These are phyloP conservation scores for Meyerozyma smithsonii DNA, from an alignment of 1,139 yeast genomes.

Conservation along the genomic window DNA sequence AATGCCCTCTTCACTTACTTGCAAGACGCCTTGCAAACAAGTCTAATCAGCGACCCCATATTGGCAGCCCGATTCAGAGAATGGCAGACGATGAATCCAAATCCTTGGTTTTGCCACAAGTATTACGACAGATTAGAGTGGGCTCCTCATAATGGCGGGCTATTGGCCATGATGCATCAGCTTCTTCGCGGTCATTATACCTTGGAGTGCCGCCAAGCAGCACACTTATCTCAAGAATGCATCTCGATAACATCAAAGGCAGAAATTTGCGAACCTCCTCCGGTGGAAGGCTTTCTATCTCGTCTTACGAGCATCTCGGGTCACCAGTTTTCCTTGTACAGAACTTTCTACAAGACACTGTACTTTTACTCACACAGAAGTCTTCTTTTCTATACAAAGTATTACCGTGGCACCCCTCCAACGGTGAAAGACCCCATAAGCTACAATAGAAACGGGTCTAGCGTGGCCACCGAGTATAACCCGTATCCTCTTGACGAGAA, in stretches of 20 bases:
- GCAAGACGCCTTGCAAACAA: constrained; percentile 17
- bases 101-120: constrained; percentile 54
- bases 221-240: constrained; percentile 38
- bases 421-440: constrained; percentile 33
- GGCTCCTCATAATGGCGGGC: constrained; percentile 52
- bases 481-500: constrained; percentile 46
- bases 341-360: constrained; percentile 47
- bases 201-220: constrained; percentile 55
- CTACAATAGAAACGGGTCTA: constrained; percentile 16
- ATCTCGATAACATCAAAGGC: constrained; percentile 10
- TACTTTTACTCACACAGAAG: constrained; percentile 65
- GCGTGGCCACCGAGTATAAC: constrained; percentile 41
- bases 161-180: constrained; percentile 32
- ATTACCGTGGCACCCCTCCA: constrained; percentile 60
- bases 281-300: constrained; percentile 73
- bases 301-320: constrained; percentile 55
- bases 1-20: constrained; percentile 33
- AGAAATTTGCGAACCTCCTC: constrained; percentile 47
- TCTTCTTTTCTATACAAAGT: constrained; percentile 54
- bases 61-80: constrained; percentile 14
- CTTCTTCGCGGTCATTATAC: constrained; percentile 23
- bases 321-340: constrained; percentile 29
- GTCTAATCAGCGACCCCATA: constrained; percentile 12
- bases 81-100: constrained; percentile 18
- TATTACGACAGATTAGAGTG: constrained; percentile 75